Evolutionary conservation across 2,329 filamentous ascomycete species (phyloP).

Genomic region (Gaeumannomyces tritici): DNA sequence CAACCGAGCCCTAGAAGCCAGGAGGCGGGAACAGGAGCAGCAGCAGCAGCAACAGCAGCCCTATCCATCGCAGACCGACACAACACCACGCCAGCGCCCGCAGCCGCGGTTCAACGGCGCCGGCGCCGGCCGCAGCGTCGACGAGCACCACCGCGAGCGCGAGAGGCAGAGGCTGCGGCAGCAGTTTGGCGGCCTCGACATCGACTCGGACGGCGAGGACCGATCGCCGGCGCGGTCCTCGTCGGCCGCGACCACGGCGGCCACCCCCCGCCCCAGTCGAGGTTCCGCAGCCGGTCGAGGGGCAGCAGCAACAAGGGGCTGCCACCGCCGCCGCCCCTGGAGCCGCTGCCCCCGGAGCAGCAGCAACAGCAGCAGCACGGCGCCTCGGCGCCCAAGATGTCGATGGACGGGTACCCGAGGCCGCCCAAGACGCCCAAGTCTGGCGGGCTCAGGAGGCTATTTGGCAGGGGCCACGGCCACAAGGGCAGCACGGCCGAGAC

Average conservation of each 20-base stretch:
- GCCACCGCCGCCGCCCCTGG: neutral
- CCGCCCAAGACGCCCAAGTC: conserved; percentile 9
- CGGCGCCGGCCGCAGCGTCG: neutral
- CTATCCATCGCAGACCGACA: neutral
- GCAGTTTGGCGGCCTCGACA: conserved; percentile 6
- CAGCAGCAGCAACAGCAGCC: conserved; percentile 1
- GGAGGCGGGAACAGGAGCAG: neutral
- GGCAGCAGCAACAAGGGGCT: neutral
- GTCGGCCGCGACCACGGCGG: too few relatives aligned
- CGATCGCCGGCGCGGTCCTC: neutral
- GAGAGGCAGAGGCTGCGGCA: conserved; percentile 6
- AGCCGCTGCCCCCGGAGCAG: conserved; percentile 6
- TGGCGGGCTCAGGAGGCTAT: conserved; percentile 10
- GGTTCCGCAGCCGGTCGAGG: neutral
- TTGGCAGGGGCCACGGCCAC: conserved; percentile 6
- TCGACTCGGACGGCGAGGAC: neutral
- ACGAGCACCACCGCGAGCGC: conserved; percentile 9
- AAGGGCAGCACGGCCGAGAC: neutral
- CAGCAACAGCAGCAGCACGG: neutral
- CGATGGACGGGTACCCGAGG: neutral
- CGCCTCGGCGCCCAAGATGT: conserved; percentile 1
- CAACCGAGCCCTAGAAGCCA: neutral
- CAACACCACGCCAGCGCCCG: conserved; percentile 15
- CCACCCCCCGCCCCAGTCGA: neutral
- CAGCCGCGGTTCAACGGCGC: conserved; percentile 13